Base-by-base conservation (phyloP, 2,329 filamentous ascomycete species). In the Diplodia corticola region DNA sequence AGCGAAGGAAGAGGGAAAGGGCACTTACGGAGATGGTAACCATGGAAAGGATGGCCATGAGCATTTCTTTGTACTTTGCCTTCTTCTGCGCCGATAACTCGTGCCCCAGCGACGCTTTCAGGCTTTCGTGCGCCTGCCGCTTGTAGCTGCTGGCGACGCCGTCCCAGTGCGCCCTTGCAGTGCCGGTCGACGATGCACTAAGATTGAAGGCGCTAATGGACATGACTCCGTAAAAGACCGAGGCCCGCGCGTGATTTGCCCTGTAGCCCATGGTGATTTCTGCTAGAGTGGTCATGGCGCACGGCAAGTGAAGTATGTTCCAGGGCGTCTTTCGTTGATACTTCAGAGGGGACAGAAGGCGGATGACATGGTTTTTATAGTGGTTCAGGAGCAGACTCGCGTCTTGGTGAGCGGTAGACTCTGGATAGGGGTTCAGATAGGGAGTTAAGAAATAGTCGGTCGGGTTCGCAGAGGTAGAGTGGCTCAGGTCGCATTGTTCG, bases 11-110 rank as follows among this genome's bases (percentile, higher is more conserved):
- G 10, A 30, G 10, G 5, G n/a, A n/a, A n/a, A 44, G n/a, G n/a
- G 5, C 9, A 67, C 69, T 50, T 67, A 71, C 70, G 26, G 69
- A 65, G 22, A 69, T 65, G 20, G 69, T 67, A 24, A 78, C 70
- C 74, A 81, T 79, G 10, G 76, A 79, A 9, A 82, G 72, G 0
- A 82, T 75, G 0, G 80, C 80, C 76, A 82, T 81, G 7, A 83
- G 70, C 1, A 80, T 74, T 6, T 80, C 77, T 26, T 80, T 82
- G 63, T 83, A 83, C 33, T 80, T 80, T 4, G 77, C 74, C 50
- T 73, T 72, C 55, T 76, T 80, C 0, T 73, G 70, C 24, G 75
- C 72, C 48, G 78, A 73, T 15, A 73, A 73, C 20, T 77, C 76
- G 5, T 80, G 69, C 2, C 75, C 73, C 6, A 78, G 69, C 37